Evolutionary conservation across 176 grass and related monocot genomes (phyloP).

Genomic region (Triticum monococcum): DNA sequence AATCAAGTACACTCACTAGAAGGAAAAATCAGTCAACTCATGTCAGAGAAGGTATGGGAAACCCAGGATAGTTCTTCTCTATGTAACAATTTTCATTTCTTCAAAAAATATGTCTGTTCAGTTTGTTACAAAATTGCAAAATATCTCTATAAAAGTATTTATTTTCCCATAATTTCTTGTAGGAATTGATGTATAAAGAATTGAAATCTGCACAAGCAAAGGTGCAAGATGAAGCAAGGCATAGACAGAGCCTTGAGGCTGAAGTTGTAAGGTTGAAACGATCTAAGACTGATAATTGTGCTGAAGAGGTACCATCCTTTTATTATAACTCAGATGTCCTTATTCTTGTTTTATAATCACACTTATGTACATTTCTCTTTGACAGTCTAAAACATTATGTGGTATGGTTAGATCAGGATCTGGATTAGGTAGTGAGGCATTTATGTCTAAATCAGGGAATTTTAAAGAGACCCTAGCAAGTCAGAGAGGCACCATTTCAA

Average conservation of each 20-base stretch:
- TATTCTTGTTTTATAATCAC: conserved; percentile 11
- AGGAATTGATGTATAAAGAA: conserved; percentile 64
- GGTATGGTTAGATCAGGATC: conserved; percentile 63
- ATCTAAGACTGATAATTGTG: conserved; percentile 39
- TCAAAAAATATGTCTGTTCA: conserved; percentile 12
- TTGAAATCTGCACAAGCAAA: conserved; percentile 71
- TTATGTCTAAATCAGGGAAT: conserved; percentile 57
- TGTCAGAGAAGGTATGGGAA: conserved; percentile 71
- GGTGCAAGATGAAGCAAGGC: conserved; percentile 49
- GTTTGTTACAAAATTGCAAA: conserved; percentile 19
- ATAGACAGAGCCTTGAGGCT: conserved; percentile 71
- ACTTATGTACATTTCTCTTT: conserved; percentile 28
- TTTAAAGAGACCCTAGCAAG: conserved; percentile 56
- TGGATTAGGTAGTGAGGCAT: conserved; percentile 36
- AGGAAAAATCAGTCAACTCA: conserved; percentile 49
- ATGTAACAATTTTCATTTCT: conserved; percentile 9
- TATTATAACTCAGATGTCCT: conserved; percentile 22
- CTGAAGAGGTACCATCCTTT: conserved; percentile 56
- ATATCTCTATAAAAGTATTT: background rate
- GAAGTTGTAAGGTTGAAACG: conserved; percentile 66
- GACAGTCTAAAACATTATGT: conserved; percentile 50
- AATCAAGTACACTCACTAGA: conserved; percentile 55
- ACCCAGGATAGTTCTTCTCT: conserved; percentile 2
- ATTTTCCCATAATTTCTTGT: conserved; percentile 37
- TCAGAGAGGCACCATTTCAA: conserved; percentile 73